Evolutionary conservation across 2,329 filamentous ascomycete species (phyloP), one percentile per base, ranked within the genome.

Genomic region (Leptographium wingfieldii): DNA sequence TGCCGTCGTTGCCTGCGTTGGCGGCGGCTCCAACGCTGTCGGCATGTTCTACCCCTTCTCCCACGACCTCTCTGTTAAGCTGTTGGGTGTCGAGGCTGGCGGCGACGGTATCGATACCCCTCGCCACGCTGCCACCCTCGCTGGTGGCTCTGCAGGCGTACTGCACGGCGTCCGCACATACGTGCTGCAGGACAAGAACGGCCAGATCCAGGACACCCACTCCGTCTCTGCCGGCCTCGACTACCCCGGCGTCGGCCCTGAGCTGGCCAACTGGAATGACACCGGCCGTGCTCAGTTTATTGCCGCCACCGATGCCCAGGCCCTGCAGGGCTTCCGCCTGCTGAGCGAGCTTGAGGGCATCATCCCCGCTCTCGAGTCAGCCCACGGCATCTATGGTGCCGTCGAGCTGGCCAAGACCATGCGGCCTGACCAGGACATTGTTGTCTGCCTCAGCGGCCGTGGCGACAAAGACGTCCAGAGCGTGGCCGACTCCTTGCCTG

Each of bases 401-500:
- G 77, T 97, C 61, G 84, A 97, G 75, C 75, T 97, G 61, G 92
- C 92, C 63, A 96, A 95, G 84, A 90, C 86, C 61, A 92, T 96
- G 90, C 80, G 81, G 66, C 89, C 91, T 76, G 91, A 83, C 58
- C 77, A 96, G 75, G 91, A 97, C 69, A 76, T 99, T 33, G 92
- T 99, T 62, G 92, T 99, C 64, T 97, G 92, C 74, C 73, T 99
- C 46, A 95, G 88, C 69, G 94, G 94, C 10, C 80, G 94, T 67
- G 94, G 94, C 64, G 94, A 99, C 74, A 99, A 99, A 83, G 94
- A 99, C 70, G 94, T 99, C 61, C 92, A 99, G 82, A 95, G 90
- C 68, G 92, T 99, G 57, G 94, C 94, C 0, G 94, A 99, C 69
- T 90, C 95, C 75, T 75, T 99, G 69, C 92, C 92, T 22, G 88